Evolutionary conservation across 805 yeast species (phyloP).

Genomic region (Ogataea haglerorum): DNA sequence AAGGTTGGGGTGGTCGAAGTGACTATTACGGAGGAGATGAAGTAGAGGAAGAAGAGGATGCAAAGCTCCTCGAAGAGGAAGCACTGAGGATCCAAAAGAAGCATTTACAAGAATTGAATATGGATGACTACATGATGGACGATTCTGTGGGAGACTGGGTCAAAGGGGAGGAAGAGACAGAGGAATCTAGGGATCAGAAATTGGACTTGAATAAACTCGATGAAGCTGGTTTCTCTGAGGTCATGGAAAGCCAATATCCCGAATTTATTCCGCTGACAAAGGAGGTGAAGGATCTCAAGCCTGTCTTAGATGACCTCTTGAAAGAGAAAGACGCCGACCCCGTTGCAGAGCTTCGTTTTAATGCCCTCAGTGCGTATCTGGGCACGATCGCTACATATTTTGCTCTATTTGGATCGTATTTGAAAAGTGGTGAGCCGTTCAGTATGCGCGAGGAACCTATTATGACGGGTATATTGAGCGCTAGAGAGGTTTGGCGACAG

Average conservation of each 20-base stretch:
- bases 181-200: constrained; percentile 29
- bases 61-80: constrained; percentile 78
- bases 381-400: constrained; percentile 78
- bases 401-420: constrained; percentile 61
- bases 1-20: constrained; percentile 42
- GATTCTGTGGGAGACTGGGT: constrained; percentile 80
- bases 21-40: constrained; percentile 63
- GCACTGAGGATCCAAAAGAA: constrained; percentile 82
- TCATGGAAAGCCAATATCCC: constrained; percentile 67
- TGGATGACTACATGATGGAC: constrained; percentile 76
- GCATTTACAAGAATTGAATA: constrained; percentile 69
- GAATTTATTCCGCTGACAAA: constrained; percentile 75
- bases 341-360: constrained; percentile 47
- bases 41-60: constrained; percentile 70
- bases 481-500: constrained; percentile 88
- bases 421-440: constrained; percentile 46
- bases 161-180: constrained; percentile 40
- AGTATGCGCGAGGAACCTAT: constrained; percentile 83
- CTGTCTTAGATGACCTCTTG: constrained; percentile 38
- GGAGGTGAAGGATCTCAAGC: constrained; percentile 49
- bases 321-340: constrained; percentile 31
- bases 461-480: constrained; percentile 79
- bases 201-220: constrained; percentile 50
- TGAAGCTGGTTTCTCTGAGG: constrained; percentile 46
- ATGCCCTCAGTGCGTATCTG: constrained; percentile 75